phyloP scores from a whole-genome alignment of 257 asterid species.

The Solanum gandarillasii region DNA sequence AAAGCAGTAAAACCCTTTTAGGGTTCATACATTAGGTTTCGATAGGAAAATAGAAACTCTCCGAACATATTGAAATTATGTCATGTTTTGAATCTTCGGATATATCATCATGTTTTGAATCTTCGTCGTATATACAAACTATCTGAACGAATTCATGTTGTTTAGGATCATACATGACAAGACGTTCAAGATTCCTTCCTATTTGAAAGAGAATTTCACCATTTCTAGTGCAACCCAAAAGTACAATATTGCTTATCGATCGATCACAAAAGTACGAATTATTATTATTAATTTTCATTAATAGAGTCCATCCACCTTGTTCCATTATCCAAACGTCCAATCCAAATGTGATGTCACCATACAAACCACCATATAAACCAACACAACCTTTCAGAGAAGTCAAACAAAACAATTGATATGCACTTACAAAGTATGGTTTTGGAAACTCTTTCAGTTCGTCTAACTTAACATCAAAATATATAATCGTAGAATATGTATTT shows the following conservation, averaged over 20 bases:
- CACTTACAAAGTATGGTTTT: not conserved
- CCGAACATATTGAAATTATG: not conserved
- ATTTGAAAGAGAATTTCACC: not conserved
- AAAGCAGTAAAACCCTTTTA: not conserved
- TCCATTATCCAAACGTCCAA: not conserved
- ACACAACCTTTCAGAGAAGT: not conserved
- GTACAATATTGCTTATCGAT: not conserved
- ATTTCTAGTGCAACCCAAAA: not conserved
- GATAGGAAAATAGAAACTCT: not conserved
- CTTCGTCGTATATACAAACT: not conserved
- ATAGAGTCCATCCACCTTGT: not conserved
- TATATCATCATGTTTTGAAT: too few species aligned
- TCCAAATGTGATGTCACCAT: not conserved
- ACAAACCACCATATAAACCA: not conserved
- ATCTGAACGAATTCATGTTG: not conserved
- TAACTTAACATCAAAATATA: too few species aligned
- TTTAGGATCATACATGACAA: not conserved
- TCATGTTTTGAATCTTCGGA: too few species aligned
- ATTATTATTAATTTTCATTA: too few species aligned
- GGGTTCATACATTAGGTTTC: not conserved
- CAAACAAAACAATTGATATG: not conserved
- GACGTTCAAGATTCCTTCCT: not conserved
- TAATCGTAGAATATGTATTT: too few species aligned
- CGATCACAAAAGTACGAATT: not conserved
- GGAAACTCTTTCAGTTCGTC: too few species aligned